A percentile compares a stretch with the other conserved stretches of the same genome.
Conservation (phyloP, 2,329 filamentous ascomycete species). For the Alternaria postmessia region DNA sequence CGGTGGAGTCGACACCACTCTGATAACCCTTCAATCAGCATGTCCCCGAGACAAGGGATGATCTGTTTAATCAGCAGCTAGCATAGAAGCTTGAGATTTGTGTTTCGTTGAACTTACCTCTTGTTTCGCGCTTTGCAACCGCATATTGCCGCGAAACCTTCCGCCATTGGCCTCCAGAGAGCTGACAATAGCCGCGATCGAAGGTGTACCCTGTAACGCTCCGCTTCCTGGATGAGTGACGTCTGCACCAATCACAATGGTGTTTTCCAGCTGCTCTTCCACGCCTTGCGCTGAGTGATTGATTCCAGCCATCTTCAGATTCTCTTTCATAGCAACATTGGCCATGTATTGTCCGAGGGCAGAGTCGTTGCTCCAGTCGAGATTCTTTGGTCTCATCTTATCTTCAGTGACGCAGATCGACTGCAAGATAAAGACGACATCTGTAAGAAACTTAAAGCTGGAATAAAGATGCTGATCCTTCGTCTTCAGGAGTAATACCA, state of each 20-base stretch:
- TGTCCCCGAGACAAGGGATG: too few species aligned
- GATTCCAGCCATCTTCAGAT: conserved; percentile 35
- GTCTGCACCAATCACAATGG: conserved; percentile 35
- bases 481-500: too few species aligned
- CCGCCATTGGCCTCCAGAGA: conserved; percentile 32
- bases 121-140: too few species aligned
- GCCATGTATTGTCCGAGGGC: conserved; percentile 16
- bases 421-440: conserved; percentile 6
- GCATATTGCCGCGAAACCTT: conserved; percentile 41
- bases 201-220: conserved; percentile 40
- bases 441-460: background rate
- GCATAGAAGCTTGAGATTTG: too few species aligned
- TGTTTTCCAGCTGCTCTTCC: background rate
- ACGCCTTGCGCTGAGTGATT: conserved; percentile 27
- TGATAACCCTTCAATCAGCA: too few species aligned
- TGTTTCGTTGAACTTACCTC: too few species aligned
- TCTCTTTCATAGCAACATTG: conserved; percentile 39
- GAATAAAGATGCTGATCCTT: background rate
- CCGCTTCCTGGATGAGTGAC: conserved; percentile 51
- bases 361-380: too few species aligned
- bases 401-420: conserved; percentile 13
- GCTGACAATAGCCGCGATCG: conserved; percentile 54
- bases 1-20: too few species aligned
- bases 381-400: too few species aligned
- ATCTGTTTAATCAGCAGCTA: too few species aligned